Base-by-base conservation (phyloP, 176 grass and related monocot species). In the Musa beccarii region DNA sequence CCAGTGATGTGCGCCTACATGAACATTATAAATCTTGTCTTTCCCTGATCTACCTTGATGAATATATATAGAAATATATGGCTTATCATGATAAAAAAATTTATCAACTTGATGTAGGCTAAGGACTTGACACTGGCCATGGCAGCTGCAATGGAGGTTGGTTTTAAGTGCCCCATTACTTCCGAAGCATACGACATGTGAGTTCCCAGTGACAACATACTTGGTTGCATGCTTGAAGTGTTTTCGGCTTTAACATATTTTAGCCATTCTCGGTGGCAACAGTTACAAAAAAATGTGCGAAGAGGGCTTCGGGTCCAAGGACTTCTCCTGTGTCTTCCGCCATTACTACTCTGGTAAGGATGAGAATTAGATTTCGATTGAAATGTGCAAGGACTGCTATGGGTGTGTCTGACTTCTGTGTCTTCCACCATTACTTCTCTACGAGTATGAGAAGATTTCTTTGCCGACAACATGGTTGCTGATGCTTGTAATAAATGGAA, bases 51-150 rank as follows among this genome's bases (percentile, higher is more conserved):
- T 17, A 43, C 34, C 54, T 13, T 57, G 16, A 11, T 57, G 1
- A 57, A 57, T 57, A 57, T 17, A 17, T 57, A 2, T 57, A 17
- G 16, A 57, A 13, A 11, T 0, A 13, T n/a, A 2, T 66, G 25
- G 26, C 68, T 75, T 74, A 9, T 14, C 25, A 49, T 59, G 29
- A 72, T 63, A 6, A 54, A 9, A 19, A 54, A 82, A 52, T 14
- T 23, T 43, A 73, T 76, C 74, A 83, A 81, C 11, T 20, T 52
- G 79, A 51, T 85, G 51, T 71, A 96, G 93, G 83, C 89, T 62
- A 92, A 92, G 83, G 93, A 92, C 84, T 86, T 96, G 79, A 87
- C 75, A 69, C 74, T 96, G 71, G 87, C 89, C 57, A 86, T 89
- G 57, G 11, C 81, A 69, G 92, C 90, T 16, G 81, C 78, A 23